Conservation (phyloP, 257 asterid genomes). For the Nicotiana attenuata region DNA sequence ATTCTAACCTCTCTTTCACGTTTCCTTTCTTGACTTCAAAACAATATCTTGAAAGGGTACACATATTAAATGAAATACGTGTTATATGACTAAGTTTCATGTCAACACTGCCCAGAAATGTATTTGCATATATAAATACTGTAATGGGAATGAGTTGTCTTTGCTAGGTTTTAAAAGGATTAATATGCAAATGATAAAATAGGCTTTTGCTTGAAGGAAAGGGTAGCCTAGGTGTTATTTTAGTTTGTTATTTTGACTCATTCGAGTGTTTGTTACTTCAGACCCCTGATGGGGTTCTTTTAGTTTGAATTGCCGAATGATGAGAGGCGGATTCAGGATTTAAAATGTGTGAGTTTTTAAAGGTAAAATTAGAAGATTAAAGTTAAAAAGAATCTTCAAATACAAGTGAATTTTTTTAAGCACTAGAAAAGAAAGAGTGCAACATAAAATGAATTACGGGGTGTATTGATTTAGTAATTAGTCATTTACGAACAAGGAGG, state of each 20-base stretch:
- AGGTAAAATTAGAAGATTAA: too few species aligned
- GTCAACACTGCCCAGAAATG: background rate
- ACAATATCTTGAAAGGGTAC: constrained; percentile 28
- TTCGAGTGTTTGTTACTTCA: constrained; percentile 30
- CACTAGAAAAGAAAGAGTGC: too few species aligned
- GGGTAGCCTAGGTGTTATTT: background rate
- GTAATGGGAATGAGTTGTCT: background rate
- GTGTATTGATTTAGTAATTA: too few species aligned
- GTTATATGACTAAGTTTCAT: background rate
- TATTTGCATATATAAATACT: background rate
- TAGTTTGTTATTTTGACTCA: constrained; percentile 28
- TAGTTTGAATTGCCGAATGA: constrained; percentile 8
- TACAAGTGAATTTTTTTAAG: too few species aligned
- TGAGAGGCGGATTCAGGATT: too few species aligned
- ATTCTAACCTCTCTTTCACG: constrained; percentile 24
- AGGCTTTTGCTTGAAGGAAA: constrained; percentile 19
- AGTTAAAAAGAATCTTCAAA: too few species aligned
- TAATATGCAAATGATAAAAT: background rate
- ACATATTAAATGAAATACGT: background rate
- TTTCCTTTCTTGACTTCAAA: constrained; percentile 50
- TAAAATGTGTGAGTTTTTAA: too few species aligned
- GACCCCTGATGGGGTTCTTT: constrained; percentile 12
- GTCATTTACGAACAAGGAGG: too few species aligned
- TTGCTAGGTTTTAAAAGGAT: background rate
- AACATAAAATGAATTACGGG: too few species aligned